Percentiles rank a stretch among this genome's conserved stretches.
These are phyloP conservation scores for Isatis lusitanica DNA, from an alignment of 441 rosid genomes.

Conservation along the genomic window DNA sequence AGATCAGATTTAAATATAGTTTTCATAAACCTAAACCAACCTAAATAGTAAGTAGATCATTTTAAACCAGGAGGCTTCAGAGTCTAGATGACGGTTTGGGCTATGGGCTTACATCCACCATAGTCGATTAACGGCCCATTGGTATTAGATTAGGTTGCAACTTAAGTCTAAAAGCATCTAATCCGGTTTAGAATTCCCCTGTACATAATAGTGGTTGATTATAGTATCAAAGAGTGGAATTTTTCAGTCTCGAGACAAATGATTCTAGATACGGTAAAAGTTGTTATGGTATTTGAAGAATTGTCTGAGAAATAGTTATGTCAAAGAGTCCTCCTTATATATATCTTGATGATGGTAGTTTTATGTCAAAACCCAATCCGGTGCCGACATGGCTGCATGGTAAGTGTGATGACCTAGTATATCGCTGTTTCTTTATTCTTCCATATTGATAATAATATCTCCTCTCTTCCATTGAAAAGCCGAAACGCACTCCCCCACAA, in stretches of 20 bases:
- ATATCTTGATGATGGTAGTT: too few species aligned
- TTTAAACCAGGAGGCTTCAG: too few species aligned
- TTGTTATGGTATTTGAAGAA: not conserved
- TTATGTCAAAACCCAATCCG: not conserved
- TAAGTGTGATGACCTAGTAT: not conserved
- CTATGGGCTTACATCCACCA: not conserved
- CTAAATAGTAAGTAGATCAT: too few species aligned
- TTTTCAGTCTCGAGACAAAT: too few species aligned
- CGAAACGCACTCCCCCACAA: constrained; percentile 22
- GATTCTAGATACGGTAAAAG: not conserved
- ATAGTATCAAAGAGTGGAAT: too few species aligned
- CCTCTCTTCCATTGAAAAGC: constrained; percentile 21
- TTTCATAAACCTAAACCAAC: too few species aligned
- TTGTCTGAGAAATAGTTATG: not conserved
- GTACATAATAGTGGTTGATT: too few species aligned
- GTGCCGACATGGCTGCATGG: not conserved
- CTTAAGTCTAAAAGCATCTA: not conserved
- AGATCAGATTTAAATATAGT: too few species aligned
- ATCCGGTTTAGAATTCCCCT: too few species aligned
- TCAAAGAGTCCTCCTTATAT: not conserved
- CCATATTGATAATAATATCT: not conserved
- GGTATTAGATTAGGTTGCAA: not conserved
- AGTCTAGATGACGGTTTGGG: not conserved
- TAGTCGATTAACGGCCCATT: not conserved
- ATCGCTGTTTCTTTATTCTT: not conserved